phyloP scores from a whole-genome alignment of 371 early-diverging fungal genomes.

The Mucor plumbeus region DNA sequence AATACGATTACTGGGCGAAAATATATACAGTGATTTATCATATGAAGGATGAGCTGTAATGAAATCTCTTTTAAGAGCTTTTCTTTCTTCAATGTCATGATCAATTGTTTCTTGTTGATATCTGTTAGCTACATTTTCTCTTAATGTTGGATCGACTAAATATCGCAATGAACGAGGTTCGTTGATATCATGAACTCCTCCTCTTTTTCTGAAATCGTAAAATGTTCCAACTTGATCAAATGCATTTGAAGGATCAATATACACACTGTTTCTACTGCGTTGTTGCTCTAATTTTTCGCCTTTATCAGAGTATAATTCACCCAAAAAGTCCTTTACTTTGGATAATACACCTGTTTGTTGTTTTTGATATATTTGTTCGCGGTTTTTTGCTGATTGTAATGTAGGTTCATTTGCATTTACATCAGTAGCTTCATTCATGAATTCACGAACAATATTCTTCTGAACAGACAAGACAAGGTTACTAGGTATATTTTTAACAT shows the following conservation, averaged over 20 bases:
- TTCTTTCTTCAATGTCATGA: conserved; percentile 50
- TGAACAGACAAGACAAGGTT: conserved; percentile 50
- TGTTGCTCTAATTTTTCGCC: neutral
- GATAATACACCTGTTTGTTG: conserved; percentile 6
- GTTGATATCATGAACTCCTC: conserved; percentile 5
- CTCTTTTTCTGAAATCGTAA: conserved; percentile 28
- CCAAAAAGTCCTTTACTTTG: conserved; percentile 16
- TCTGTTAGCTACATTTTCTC: conserved; percentile 35
- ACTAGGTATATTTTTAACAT: conserved; percentile 46
- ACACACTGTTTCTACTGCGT: conserved; percentile 15
- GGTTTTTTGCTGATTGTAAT: neutral
- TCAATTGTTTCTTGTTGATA: conserved; percentile 36
- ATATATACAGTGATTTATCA: conserved; percentile 63
- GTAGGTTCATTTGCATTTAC: neutral
- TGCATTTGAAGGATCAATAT: conserved; percentile 19
- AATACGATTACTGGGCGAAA: conserved; percentile 56
- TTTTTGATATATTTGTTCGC: neutral
- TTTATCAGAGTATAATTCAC: conserved; percentile 5
- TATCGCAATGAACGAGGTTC: conserved; percentile 36
- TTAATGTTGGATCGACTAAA: conserved; percentile 33
- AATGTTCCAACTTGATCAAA: conserved; percentile 37
- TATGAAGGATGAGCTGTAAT: conserved; percentile 66
- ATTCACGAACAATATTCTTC: conserved; percentile 57
- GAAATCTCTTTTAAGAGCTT: conserved; percentile 59
- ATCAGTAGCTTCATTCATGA: conserved; percentile 42